phyloP scores from a whole-genome alignment of 106 monocot genomes.

The Vanilla planifolia region DNA sequence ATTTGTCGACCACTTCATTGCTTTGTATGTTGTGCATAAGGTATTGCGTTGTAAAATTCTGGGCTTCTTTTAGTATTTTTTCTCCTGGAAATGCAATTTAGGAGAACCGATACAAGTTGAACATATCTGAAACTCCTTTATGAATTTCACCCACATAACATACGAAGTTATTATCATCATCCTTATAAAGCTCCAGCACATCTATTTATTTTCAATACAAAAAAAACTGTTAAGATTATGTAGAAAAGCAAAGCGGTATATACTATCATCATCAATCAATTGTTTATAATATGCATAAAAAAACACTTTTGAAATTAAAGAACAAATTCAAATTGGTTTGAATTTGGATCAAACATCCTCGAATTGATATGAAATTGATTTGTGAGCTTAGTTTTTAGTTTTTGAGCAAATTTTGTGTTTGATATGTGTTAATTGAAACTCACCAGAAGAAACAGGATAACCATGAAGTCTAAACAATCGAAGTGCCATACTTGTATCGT shows the following conservation, averaged over 20 bases:
- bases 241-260: too few species aligned
- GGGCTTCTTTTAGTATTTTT: slow-evolving; percentile 27
- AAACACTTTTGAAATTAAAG: too few species aligned
- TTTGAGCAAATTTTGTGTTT: too few species aligned
- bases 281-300: too few species aligned
- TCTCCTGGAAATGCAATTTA: slow-evolving; percentile 27
- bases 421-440: background rate
- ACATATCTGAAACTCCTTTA: slow-evolving; percentile 23
- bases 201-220: background rate
- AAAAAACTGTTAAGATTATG: too few species aligned
- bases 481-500: slow-evolving; percentile 33
- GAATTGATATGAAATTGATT: too few species aligned
- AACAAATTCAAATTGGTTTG: background rate
- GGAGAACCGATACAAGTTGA: slow-evolving; percentile 27
- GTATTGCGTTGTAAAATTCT: slow-evolving; percentile 1
- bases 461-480: slow-evolving; percentile 21
- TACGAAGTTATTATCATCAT: slow-evolving; percentile 15
- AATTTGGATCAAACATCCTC: background rate
- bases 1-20: slow-evolving; percentile 15
- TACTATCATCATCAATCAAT: background rate
- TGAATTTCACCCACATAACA: slow-evolving; percentile 22
- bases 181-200: slow-evolving; percentile 17
- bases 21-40: background rate
- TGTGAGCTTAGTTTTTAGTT: too few species aligned
- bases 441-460: slow-evolving; percentile 22